Base-by-base conservation (phyloP, 257 asterid species). In the Solanum appendiculatum region DNA sequence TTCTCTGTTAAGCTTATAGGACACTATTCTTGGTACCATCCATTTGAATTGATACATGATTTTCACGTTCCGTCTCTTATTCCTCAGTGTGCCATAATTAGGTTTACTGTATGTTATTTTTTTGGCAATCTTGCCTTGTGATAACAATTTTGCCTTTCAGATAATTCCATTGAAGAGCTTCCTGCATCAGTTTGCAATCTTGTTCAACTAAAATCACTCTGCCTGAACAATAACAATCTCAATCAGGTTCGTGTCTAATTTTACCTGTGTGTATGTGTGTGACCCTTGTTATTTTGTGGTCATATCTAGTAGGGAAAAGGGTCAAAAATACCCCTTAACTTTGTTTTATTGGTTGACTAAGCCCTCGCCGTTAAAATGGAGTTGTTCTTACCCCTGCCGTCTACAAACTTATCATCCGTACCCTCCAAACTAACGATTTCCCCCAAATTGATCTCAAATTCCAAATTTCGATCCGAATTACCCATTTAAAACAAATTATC, bases 161-260 rank as follows among this genome's bases (percentile, higher is more conserved):
- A 94, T 48, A 97, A 97, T 91, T 91, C 95, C 82, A 91, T 97
- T 7, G 96, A 94, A 89, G 98, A 95, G 90, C 94, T 97, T 87
- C 98, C 98, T 44, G 89, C 93, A 85, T 94, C 99, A 64, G 87
- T 93, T 84, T 97, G 99, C 95, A 94, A 90, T 90, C 98, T 97
- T 34, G 90, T 91, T 75, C 94, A 95, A 92, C 93, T 97, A 85
- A 97, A 97, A 92, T 95, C 99, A 87, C 95, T 97, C 54, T 89
- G 95, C 93, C 88, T 95, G 92, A 88, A 95, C 88, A 95, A 95
- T 87, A 95, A 97, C 91, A 93, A 92, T 66, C 88, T 97, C 93
- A 91, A 92, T 91, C 97, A 94, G 98, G 98, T 95, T 91, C 44
- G 63, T 27, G 48, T 12, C 82, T 66, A 40, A 40, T 2, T 77